Base-by-base conservation (phyloP, 208 protist species). In the Naegleria fowleri region DNA sequence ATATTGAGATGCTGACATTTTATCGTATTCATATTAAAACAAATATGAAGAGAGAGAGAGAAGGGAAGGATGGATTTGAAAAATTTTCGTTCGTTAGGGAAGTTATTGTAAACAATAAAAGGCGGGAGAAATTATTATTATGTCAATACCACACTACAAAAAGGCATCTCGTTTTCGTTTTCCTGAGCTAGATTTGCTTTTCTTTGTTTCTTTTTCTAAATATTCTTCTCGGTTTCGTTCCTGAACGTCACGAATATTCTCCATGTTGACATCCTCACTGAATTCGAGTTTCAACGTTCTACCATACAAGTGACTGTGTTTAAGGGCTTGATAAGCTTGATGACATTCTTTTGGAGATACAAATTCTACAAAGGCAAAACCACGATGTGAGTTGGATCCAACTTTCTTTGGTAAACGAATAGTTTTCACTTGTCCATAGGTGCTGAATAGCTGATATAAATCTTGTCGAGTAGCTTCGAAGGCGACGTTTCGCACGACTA, bases 361-460 rank as follows among this genome's bases (percentile, higher is more conserved):
- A 92, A 99, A 99, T 92, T 99, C 98, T 13, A 99, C 96, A 93
- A 99, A 99, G 51, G 97, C 98, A 95, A 99, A 99, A 84, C 99
- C 98, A 58, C 98, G 95, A 87, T 98, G 96, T 91, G 96, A 95
- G 92, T 97, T 97, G 86, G 97, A 94, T 3, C 94, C 93, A 25
- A 94, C 93, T 94, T 99, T 99, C 86, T 96, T 96, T 38, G 99
- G 98, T 83, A 99, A n/a, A 51, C 98, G 96, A 83, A 99, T 95
- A 16, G 93, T 96, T 90, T 98, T 97, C n/a, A 99, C 88, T 93
- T 99, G 29, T 51, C 75, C 83, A 91, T 58, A 92, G 0, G 96
- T 95, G n/a, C 94, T 93, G 91, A 99, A 99, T 9, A 99, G 94
- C 67, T 99, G 95, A 5, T 95, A 92, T n/a, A 99, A 88, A 92